A percentile compares a stretch with the other conserved stretches of the same genome.
phyloP scores from a whole-genome alignment of 1,284 basidiomycete species.

The Cutaneotrichosporon daszewskae region DNA sequence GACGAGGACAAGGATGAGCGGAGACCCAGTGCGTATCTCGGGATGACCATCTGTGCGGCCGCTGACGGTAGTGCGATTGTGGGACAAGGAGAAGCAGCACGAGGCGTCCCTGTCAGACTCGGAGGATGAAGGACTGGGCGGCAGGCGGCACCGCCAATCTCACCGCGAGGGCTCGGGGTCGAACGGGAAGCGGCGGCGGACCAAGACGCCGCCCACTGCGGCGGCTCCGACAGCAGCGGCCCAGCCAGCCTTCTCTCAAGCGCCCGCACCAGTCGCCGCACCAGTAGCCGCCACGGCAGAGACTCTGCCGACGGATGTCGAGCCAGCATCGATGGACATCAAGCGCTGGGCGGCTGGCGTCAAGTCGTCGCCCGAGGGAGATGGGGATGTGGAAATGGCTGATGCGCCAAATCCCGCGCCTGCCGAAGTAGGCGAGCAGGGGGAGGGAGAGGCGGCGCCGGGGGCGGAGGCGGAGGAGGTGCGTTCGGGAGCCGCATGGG shows the following conservation, averaged over 20 bases:
- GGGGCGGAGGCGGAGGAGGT: too few relatives aligned
- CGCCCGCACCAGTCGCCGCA: conserved; percentile 1
- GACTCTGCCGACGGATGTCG: conserved; percentile 1
- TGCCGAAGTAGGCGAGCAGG: neutral
- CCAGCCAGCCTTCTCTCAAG: neutral
- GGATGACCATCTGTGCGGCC: neutral
- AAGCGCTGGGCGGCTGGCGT: conserved; percentile 17
- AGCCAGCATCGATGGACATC: conserved; percentile 9
- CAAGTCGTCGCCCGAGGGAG: neutral
- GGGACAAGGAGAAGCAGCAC: conserved; percentile 43
- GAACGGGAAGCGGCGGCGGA: conserved; percentile 9
- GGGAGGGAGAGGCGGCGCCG: neutral
- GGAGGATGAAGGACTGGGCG: conserved; percentile 51
- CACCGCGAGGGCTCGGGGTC: conserved; percentile 23
- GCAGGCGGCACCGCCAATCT: conserved; percentile 41
- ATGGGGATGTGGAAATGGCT: conserved; percentile 18
- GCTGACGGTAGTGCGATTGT: conserved; percentile 29
- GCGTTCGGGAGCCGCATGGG: too few relatives aligned
- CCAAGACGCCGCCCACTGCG: conserved; percentile 6
- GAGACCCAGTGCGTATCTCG: conserved; percentile 54
- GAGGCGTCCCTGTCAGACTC: conserved; percentile 50
- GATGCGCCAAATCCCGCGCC: conserved; percentile 1
- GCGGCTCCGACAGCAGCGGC: neutral
- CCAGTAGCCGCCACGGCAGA: neutral
- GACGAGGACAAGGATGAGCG: conserved; percentile 67